Evolutionary conservation across 805 yeast species (phyloP).

Genomic region (Saccharomycopsis fodiens): DNA sequence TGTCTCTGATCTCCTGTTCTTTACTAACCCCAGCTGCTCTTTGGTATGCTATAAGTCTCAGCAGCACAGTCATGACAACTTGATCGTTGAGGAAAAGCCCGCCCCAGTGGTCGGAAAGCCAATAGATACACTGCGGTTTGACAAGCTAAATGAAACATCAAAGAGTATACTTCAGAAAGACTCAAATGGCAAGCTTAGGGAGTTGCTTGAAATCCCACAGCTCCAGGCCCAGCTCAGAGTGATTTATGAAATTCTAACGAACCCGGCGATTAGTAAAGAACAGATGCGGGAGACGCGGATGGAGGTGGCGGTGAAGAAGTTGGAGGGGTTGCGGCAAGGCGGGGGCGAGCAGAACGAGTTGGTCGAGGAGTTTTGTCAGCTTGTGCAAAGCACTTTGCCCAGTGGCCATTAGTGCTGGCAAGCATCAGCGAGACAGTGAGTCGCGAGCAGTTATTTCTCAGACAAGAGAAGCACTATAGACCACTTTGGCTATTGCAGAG

Average conservation of each 20-base stretch:
- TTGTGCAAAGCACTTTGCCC: too few species aligned
- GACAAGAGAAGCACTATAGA: too few species aligned
- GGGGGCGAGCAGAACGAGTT: constrained; percentile 56
- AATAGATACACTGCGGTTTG: neutral
- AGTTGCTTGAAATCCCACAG: constrained; percentile 39
- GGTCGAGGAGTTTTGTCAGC: constrained; percentile 54
- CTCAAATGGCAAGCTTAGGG: constrained; percentile 26
- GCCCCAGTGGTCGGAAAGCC: neutral
- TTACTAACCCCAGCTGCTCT: constrained; percentile 36
- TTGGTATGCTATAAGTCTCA: constrained; percentile 49
- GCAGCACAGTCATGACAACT: constrained; percentile 28
- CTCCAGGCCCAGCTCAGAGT: constrained; percentile 50
- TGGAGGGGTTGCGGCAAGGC: constrained; percentile 47
- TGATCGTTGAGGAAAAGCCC: constrained; percentile 6
- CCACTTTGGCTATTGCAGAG: too few species aligned
- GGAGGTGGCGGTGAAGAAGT: constrained; percentile 50
- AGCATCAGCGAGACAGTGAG: too few species aligned
- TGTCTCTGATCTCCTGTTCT: too few species aligned
- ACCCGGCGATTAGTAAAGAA: constrained; percentile 35
- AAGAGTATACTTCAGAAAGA: neutral
- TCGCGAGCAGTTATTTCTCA: too few species aligned
- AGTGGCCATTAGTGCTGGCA: too few species aligned
- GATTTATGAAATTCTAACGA: constrained; percentile 39
- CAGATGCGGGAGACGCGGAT: constrained; percentile 36
- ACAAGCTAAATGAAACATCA: neutral